These are phyloP conservation scores for Saccharomyces cerevisiae DNA, from an alignment of 805 yeast genomes.

Conservation along the genomic window DNA sequence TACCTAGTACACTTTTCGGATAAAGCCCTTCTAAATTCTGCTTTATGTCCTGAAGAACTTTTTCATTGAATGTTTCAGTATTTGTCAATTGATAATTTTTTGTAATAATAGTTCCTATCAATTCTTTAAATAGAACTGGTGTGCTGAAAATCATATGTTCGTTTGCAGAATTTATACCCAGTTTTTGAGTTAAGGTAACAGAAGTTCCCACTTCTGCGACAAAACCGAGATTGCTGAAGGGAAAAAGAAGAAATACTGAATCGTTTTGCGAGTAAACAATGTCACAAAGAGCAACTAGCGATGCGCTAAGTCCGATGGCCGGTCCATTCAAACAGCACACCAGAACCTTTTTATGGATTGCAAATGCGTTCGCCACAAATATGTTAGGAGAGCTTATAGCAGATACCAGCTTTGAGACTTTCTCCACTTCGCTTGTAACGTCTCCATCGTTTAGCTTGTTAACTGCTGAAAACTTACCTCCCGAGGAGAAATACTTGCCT, in stretches of 20 bases:
- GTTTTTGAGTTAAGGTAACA: conserved; percentile 54
- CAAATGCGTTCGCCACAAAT: conserved; percentile 55
- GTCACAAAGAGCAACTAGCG: conserved; percentile 65
- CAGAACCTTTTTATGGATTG: conserved; percentile 60
- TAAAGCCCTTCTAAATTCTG: conserved; percentile 29
- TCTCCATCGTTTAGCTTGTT: conserved; percentile 1
- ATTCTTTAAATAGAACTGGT: conserved; percentile 51
- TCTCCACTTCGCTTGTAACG: conserved; percentile 4
- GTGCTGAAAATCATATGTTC: conserved; percentile 66
- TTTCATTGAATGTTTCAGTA: conserved; percentile 40
- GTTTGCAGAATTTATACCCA: conserved; percentile 66
- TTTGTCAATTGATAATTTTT: conserved; percentile 40
- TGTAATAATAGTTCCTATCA: conserved; percentile 53
- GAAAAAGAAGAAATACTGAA: conserved; percentile 53
- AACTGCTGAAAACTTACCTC: conserved; percentile 46
- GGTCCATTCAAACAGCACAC: conserved; percentile 80
- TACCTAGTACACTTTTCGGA: conserved; percentile 34
- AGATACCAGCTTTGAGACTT: conserved; percentile 36
- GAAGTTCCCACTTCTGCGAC: conserved; percentile 75
- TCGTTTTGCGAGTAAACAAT: conserved; percentile 58
- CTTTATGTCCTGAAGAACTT: conserved; percentile 35
- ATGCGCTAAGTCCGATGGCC: conserved; percentile 69
- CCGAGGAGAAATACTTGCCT: conserved; percentile 74
- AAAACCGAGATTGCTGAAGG: conserved; percentile 75
- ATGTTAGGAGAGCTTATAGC: conserved; percentile 58